Evolutionary conservation across 768 basidiomycete genomes (phyloP).

Genomic region (Dentipellis fragilis): DNA sequence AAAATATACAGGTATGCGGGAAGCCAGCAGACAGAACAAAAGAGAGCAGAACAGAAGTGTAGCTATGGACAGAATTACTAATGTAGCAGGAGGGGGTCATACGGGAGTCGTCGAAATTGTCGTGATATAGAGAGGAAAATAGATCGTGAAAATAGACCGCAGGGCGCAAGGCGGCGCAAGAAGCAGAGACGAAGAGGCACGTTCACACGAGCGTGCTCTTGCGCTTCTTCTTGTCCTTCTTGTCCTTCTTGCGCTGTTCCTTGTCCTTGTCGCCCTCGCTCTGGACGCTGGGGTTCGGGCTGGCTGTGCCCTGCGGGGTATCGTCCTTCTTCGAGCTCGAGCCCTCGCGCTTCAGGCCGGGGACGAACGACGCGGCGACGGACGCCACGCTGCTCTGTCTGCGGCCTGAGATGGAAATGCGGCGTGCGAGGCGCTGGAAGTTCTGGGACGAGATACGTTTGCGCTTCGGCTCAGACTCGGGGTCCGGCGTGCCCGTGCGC

Average conservation of each 20-base stretch:
- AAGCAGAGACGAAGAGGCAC: background rate
- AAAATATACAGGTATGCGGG: slow-evolving; percentile 2
- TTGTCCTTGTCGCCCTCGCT: slow-evolving; percentile 40
- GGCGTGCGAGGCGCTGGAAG: slow-evolving; percentile 70
- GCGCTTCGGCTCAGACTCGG: slow-evolving; percentile 65
- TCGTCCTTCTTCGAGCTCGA: slow-evolving; percentile 15
- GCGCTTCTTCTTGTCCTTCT: slow-evolving; percentile 51
- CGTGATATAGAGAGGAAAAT: too few species aligned
- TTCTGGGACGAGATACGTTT: slow-evolving; percentile 80
- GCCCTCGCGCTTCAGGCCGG: slow-evolving; percentile 40
- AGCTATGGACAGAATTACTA: slow-evolving; percentile 14
- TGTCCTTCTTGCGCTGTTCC: slow-evolving; percentile 34
- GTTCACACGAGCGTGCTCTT: slow-evolving; percentile 36
- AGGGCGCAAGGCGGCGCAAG: background rate
- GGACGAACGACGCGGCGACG: slow-evolving; percentile 35
- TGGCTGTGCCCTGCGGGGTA: slow-evolving; percentile 27
- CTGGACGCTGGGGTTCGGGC: slow-evolving; percentile 44
- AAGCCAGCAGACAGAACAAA: background rate
- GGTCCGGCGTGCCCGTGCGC: slow-evolving; percentile 64
- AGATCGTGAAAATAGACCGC: too few species aligned
- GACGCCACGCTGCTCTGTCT: slow-evolving; percentile 37
- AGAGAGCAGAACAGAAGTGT: background rate
- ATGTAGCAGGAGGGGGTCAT: slow-evolving; percentile 1
- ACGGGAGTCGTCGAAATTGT: background rate
- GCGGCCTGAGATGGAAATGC: slow-evolving; percentile 56